Conservation (phyloP, 805 yeast species). For the Zygoascus tannicola region DNA sequence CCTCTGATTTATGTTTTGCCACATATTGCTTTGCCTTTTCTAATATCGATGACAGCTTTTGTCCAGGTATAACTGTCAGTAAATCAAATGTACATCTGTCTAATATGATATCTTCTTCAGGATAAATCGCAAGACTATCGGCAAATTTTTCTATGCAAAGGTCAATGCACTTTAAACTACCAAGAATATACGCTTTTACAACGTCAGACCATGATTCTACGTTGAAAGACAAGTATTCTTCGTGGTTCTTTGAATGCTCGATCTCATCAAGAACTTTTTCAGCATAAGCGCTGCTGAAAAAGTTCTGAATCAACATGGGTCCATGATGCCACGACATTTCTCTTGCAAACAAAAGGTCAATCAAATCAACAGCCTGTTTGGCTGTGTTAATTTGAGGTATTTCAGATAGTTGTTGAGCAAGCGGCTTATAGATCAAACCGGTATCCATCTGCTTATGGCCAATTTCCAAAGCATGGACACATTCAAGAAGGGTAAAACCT, state of each 20-base stretch:
- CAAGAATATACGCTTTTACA: conserved; percentile 18
- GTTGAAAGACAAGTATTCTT: background rate
- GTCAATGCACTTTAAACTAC: conserved; percentile 20
- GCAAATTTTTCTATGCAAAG: conserved; percentile 12
- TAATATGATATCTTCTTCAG: conserved; percentile 28
- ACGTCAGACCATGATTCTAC: conserved; percentile 16
- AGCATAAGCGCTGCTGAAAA: conserved; percentile 66
- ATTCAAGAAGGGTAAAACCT: conserved; percentile 61
- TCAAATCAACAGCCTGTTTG: conserved; percentile 39
- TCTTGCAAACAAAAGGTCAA: conserved; percentile 44
- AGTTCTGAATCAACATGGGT: conserved; percentile 64
- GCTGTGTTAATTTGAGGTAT: conserved; percentile 31
- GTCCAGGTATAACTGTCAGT: conserved; percentile 16
- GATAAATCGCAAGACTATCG: conserved; percentile 20
- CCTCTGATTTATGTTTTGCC: conserved; percentile 35
- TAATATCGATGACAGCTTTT: conserved; percentile 6
- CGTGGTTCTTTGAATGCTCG: background rate
- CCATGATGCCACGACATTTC: conserved; percentile 70
- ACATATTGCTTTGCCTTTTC: conserved; percentile 36
- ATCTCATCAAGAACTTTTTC: conserved; percentile 42
- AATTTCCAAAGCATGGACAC: conserved; percentile 72
- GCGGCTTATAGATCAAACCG: conserved; percentile 44
- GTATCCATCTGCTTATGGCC: conserved; percentile 69
- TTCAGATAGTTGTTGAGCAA: conserved; percentile 36
- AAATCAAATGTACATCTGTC: conserved; percentile 49